Percentiles rank a stretch among this genome's conserved stretches.
These are phyloP conservation scores for Podaxis pistillaris DNA, from an alignment of 768 basidiomycete genomes.

Conservation along the genomic window DNA sequence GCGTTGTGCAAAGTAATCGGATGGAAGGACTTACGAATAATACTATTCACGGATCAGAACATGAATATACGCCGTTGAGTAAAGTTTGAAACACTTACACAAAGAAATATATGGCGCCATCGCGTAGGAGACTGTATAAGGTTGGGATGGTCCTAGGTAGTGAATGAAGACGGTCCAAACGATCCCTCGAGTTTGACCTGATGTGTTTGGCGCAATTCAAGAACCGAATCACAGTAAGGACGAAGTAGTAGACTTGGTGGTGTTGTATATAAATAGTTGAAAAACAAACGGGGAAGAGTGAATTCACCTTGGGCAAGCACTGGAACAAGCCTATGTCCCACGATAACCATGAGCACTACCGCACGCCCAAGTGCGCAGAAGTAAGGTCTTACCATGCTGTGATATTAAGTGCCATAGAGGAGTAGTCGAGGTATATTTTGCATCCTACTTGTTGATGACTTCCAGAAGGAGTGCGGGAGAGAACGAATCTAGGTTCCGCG, in stretches of 20 bases:
- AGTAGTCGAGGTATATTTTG: neutral
- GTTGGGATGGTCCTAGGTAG: neutral
- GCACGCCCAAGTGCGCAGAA: neutral
- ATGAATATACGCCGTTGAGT: neutral
- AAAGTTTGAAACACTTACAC: neutral
- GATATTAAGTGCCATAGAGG: neutral
- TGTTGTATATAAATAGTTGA: neutral
- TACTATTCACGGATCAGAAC: neutral
- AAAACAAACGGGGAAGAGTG: no score
- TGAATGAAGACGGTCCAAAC: neutral
- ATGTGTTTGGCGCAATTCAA: neutral
- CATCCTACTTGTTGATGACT: neutral
- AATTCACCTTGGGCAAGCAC: neutral
- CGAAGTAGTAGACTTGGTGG: neutral
- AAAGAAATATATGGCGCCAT: conserved; percentile 1
- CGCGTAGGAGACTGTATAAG: neutral
- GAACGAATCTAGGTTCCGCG: neutral
- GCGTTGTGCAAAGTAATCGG: no score
- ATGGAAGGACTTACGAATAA: neutral
- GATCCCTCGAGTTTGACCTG: neutral
- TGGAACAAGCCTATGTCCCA: neutral
- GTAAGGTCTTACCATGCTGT: neutral
- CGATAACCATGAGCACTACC: neutral
- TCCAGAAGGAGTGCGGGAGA: neutral
- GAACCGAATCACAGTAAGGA: neutral